phyloP scores from a whole-genome alignment of 2,329 filamentous ascomycete species.

The Cladophialophora psammophila region DNA sequence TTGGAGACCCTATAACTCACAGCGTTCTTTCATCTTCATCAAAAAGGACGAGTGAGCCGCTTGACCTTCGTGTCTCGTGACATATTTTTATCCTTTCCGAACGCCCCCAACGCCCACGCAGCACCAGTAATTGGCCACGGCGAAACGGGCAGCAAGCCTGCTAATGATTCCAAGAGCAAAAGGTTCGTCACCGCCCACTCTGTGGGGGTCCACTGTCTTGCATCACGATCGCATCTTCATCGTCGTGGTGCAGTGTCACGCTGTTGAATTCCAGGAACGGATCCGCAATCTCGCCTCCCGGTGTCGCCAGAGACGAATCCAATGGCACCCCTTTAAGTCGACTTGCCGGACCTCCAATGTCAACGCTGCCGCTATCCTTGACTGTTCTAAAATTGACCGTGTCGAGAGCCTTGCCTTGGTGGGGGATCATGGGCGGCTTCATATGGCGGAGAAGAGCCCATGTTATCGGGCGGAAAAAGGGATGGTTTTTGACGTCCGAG shows the following conservation, averaged over 20 bases:
- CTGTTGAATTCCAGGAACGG: constrained; percentile 99
- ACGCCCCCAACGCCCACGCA: constrained; percentile 29
- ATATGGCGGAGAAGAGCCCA: constrained; percentile 97
- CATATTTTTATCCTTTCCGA: constrained; percentile 8
- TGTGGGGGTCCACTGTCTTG: constrained; percentile 30
- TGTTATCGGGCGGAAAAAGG: constrained; percentile 94
- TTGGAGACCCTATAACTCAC: constrained; percentile 10
- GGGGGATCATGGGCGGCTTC: constrained; percentile 96
- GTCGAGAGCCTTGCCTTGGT: constrained; percentile 87
- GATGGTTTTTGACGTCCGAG: constrained; percentile 93
- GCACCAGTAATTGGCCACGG: constrained; percentile 7
- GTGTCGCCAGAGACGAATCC: constrained; percentile 84
- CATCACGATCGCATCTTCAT: constrained; percentile 66
- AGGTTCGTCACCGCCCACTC: constrained; percentile 31
- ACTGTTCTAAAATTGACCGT: constrained; percentile 98
- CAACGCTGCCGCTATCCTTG: constrained; percentile 95
- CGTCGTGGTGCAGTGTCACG: constrained; percentile 95
- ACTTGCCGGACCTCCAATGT: constrained; percentile 59
- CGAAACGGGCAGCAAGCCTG: not conserved
- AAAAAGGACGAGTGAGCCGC: constrained; percentile 15
- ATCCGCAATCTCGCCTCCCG: constrained; percentile 80
- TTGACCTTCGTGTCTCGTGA: constrained; percentile 3
- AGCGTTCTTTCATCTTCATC: constrained; percentile 11
- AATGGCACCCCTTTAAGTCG: constrained; percentile 79
- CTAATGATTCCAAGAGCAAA: not conserved